Conservation (phyloP, 2,329 filamentous ascomycete genomes). For the Fusarium transvaalense region DNA sequence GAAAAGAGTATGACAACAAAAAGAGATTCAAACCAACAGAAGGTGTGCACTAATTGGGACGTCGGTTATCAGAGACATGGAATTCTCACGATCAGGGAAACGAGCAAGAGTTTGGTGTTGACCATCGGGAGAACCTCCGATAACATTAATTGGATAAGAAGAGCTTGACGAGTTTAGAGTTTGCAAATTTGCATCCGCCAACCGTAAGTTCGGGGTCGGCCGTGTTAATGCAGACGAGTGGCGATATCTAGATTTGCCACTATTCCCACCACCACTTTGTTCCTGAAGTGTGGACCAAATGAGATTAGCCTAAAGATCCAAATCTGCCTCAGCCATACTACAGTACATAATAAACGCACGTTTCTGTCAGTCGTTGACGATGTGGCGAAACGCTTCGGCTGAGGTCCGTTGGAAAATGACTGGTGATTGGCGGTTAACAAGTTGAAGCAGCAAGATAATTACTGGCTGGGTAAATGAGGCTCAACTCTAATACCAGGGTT, state of each 20-base stretch:
- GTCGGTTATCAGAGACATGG: not conserved
- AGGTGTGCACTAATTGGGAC: not conserved
- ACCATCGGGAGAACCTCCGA: too few relatives aligned
- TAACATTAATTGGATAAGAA: not conserved
- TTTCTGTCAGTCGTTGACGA: not conserved
- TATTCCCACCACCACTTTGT: too few relatives aligned
- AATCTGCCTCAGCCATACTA: too few relatives aligned
- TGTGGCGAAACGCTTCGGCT: not conserved
- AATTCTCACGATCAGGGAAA: not conserved
- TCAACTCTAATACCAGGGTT: not conserved
- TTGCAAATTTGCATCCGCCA: not conserved
- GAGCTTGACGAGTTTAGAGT: not conserved
- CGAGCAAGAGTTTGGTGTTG: not conserved
- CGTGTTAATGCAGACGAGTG: not conserved
- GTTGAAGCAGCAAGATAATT: not conserved
- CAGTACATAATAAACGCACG: too few relatives aligned
- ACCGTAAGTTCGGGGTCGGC: not conserved
- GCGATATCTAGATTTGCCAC: slow-evolving; percentile 22
- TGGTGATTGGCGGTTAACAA: not conserved
- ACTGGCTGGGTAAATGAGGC: slow-evolving; percentile 3
- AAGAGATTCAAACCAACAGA: not conserved
- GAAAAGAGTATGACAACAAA: not conserved
- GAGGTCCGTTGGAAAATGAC: not conserved
- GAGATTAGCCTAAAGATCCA: not conserved
- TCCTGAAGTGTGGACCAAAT: too few relatives aligned